Evolutionary conservation across 257 asterid genomes (phyloP).

Genomic region (Mentha longifolia): DNA sequence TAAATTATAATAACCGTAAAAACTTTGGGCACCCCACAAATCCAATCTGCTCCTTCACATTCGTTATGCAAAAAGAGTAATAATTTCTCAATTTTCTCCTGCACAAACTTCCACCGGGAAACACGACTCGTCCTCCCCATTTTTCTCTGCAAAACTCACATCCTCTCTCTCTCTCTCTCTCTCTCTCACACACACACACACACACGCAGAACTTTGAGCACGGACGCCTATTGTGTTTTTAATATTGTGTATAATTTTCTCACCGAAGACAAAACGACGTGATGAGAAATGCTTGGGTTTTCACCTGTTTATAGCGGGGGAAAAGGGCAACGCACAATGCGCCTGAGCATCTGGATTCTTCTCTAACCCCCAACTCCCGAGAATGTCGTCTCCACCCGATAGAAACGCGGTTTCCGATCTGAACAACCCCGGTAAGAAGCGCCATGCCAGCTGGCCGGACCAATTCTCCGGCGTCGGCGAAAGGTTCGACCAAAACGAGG

Average conservation of each 20-base stretch:
- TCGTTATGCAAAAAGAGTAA: not conserved
- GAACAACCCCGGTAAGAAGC: slow-evolving; percentile 39
- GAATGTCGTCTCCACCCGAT: slow-evolving; percentile 58
- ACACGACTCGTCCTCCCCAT: slow-evolving; percentile 11
- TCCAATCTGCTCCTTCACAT: not conserved
- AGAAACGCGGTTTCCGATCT: slow-evolving; percentile 31
- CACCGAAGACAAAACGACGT: slow-evolving; percentile 13
- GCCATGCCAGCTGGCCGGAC: slow-evolving; percentile 60
- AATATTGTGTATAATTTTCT: not conserved
- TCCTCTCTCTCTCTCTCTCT: slow-evolving; percentile 9
- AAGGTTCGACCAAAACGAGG: slow-evolving; percentile 55
- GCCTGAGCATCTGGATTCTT: slow-evolving; percentile 14
- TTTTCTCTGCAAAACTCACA: too few relatives aligned
- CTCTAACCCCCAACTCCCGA: slow-evolving; percentile 45
- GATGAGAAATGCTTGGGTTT: not conserved
- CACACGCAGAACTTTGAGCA: not conserved
- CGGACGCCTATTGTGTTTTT: not conserved
- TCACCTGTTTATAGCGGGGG: slow-evolving; percentile 1
- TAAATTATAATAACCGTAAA: too few relatives aligned
- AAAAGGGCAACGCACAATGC: slow-evolving; percentile 30
- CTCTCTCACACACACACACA: not conserved
- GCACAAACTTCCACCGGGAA: too few relatives aligned
- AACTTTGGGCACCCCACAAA: not conserved
- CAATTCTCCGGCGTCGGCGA: slow-evolving; percentile 35
- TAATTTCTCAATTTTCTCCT: not conserved